These are phyloP conservation scores for Ilyonectria sp. DNA, from an alignment of 2,329 filamentous ascomycete genomes.

Conservation along the genomic window DNA sequence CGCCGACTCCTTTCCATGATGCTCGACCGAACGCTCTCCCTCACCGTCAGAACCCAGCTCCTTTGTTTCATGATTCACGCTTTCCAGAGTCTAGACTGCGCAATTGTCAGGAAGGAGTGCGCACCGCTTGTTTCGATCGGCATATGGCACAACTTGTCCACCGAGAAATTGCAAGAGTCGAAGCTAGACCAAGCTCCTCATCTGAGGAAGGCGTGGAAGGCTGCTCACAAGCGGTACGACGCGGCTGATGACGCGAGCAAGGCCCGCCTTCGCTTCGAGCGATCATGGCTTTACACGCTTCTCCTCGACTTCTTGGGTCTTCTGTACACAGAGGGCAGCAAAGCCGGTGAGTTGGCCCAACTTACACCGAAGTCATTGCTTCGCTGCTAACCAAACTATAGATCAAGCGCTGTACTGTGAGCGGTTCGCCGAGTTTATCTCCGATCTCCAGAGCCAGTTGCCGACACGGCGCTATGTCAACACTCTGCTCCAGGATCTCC, in stretches of 20 bases:
- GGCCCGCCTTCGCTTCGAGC: slow-evolving; percentile 87
- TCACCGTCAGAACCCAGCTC: slow-evolving; percentile 83
- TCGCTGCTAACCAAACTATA: slow-evolving; percentile 44
- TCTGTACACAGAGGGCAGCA: slow-evolving; percentile 72
- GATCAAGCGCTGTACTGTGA: slow-evolving; percentile 89
- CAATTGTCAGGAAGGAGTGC: slow-evolving; percentile 94
- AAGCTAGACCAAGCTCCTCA: slow-evolving; percentile 81
- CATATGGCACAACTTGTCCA: slow-evolving; percentile 94
- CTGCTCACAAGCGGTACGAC: slow-evolving; percentile 88
- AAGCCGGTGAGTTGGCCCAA: slow-evolving; percentile 58
- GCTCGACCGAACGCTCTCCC: slow-evolving; percentile 77
- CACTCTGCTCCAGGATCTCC: slow-evolving; percentile 86
- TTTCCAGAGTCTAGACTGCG: slow-evolving; percentile 93
- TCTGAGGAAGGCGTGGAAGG: slow-evolving; percentile 91
- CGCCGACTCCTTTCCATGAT: slow-evolving; percentile 91
- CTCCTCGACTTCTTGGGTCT: slow-evolving; percentile 85
- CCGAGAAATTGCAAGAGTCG: slow-evolving; percentile 80
- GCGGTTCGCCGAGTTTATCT: slow-evolving; percentile 91
- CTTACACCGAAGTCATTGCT: background rate
- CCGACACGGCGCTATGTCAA: slow-evolving; percentile 96
- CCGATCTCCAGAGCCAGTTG: slow-evolving; percentile 92
- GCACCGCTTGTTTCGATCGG: slow-evolving; percentile 94
- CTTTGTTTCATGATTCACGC: slow-evolving; percentile 91
- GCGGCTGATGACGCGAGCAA: slow-evolving; percentile 85
- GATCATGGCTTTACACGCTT: slow-evolving; percentile 92